A percentile compares a stretch with the other conserved stretches of the same genome.
Conservation (phyloP, 164 flowering plant species). For the Nymphaea colorata region DNA sequence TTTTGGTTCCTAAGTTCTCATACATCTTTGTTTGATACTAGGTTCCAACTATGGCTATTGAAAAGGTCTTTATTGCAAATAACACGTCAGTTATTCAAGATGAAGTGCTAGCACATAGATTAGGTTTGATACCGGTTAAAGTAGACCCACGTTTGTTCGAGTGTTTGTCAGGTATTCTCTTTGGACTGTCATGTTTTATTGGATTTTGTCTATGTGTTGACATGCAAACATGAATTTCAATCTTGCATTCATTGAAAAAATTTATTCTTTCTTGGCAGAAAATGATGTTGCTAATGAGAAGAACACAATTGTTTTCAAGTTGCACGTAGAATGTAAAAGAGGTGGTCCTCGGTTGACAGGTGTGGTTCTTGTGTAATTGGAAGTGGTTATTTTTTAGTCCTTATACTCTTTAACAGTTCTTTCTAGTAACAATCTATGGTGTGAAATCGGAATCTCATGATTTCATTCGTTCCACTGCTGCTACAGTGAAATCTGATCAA, state of each 20-base stretch:
- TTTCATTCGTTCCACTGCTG: too few species aligned
- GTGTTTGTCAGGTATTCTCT: slow-evolving; percentile 54
- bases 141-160: slow-evolving; percentile 84
- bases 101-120: slow-evolving; percentile 86
- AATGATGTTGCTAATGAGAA: slow-evolving; percentile 71
- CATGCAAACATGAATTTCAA: neutral
- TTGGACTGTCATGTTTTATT: neutral
- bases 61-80: slow-evolving; percentile 78
- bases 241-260: neutral
- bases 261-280: slow-evolving; percentile 26
- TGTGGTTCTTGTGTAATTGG: slow-evolving; percentile 10
- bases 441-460: neutral
- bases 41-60: slow-evolving; percentile 97
- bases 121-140: slow-evolving; percentile 79
- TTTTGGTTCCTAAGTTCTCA: neutral
- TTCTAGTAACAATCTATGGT: neutral
- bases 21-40: slow-evolving; percentile 13
- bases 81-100: slow-evolving; percentile 83
- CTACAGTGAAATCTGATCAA: slow-evolving; percentile 57
- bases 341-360: slow-evolving; percentile 47
- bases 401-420: neutral
- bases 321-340: slow-evolving; percentile 50
- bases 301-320: slow-evolving; percentile 85
- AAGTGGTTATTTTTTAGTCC: neutral
- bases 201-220: neutral